A percentile compares a stretch with the other conserved stretches of the same genome.
phyloP scores from a whole-genome alignment of 768 basidiomycete species.

The Lactarius pseudohatsudake region DNA sequence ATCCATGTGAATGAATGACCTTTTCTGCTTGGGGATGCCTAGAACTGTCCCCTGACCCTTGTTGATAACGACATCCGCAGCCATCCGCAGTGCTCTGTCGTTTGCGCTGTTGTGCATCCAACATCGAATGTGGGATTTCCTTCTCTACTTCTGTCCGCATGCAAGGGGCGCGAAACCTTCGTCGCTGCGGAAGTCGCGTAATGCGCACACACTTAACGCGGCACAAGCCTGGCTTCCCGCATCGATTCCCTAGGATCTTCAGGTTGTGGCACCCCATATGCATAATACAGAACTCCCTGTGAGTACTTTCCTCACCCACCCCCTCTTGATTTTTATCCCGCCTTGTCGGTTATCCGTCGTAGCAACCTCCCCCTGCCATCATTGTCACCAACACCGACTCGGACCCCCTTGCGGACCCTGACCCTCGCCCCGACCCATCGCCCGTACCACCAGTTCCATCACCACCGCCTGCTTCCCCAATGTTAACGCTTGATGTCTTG shows the following conservation, averaged over 20 bases:
- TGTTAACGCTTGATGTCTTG: not conserved
- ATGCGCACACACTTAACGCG: conserved; percentile 13
- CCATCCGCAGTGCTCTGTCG: conserved; percentile 1
- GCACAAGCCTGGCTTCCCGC: not conserved
- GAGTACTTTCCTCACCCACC: not conserved
- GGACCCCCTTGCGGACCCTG: not conserved
- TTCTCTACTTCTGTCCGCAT: not conserved
- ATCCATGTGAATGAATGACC: not conserved
- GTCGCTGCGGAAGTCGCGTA: conserved; percentile 6
- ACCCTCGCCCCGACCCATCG: not conserved
- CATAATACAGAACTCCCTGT: not conserved
- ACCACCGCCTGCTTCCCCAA: not conserved
- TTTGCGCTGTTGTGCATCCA: not conserved
- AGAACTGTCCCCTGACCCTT: not conserved
- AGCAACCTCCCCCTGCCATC: not conserved
- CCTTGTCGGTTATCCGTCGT: not conserved
- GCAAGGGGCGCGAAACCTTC: not conserved
- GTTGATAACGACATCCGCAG: conserved; percentile 12
- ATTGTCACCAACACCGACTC: conserved; percentile 5
- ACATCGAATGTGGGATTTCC: no score
- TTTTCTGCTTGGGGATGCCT: not conserved
- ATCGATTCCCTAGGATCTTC: not conserved
- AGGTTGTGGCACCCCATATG: conserved; percentile 20
- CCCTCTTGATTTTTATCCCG: not conserved
- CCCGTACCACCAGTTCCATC: not conserved